Percentiles rank a stretch among this genome's conserved stretches.
Evolutionary conservation across 495 filamentous ascomycete species (phyloP).

Genomic region (Staphylotrichum tortipilum): DNA sequence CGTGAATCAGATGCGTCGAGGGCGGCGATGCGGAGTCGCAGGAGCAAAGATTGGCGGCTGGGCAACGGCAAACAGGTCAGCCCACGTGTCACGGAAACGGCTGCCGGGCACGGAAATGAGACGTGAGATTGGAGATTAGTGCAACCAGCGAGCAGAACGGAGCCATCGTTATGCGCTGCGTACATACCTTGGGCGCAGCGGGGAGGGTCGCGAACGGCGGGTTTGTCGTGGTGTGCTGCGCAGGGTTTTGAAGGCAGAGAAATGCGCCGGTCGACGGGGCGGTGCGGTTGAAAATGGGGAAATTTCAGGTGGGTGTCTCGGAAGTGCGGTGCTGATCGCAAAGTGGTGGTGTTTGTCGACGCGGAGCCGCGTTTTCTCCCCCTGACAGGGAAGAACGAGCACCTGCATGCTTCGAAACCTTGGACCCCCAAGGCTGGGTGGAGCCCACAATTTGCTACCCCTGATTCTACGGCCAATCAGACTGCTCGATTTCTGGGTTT

Average conservation of each 20-base stretch:
- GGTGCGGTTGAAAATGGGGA: not conserved
- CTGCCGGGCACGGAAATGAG: not conserved
- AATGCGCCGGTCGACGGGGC: no score
- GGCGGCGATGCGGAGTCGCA: not conserved
- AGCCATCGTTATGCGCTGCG: no score
- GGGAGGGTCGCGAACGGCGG: no score
- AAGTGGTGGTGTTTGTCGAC: slow-evolving; percentile 5
- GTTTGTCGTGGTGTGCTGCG: no score
- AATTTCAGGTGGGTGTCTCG: not conserved
- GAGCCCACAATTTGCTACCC: slow-evolving; percentile 13
- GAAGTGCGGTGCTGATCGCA: not conserved
- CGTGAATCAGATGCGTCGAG: not conserved
- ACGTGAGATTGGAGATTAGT: not conserved
- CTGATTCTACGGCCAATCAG: slow-evolving; percentile 14
- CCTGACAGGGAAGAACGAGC: slow-evolving; percentile 3
- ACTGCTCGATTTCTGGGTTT: not conserved
- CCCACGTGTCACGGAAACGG: not conserved
- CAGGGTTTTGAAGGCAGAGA: no score
- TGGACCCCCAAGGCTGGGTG: slow-evolving; percentile 1
- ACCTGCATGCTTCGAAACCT: slow-evolving; percentile 13
- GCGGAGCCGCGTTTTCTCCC: slow-evolving; percentile 9
- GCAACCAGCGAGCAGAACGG: not conserved
- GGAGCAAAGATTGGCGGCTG: not conserved
- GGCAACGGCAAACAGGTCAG: not conserved
- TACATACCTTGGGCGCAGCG: no score